Percentiles rank a stretch among this genome's conserved stretches.
phyloP scores from a whole-genome alignment of 805 yeast genomes.

The Lipomyces sp. region DNA sequence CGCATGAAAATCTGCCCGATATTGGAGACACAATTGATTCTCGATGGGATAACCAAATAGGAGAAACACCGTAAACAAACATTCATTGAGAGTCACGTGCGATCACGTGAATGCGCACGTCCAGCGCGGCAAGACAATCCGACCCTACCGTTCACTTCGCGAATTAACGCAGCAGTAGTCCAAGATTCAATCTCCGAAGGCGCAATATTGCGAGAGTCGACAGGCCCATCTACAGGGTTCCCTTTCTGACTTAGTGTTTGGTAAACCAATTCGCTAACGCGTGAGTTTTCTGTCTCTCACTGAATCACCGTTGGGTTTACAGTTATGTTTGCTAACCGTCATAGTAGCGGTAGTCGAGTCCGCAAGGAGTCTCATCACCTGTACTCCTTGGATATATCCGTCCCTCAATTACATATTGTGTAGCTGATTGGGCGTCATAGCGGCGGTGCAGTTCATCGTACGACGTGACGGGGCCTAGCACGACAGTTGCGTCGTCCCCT shows the following conservation, averaged over 20 bases:
- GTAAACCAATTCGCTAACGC: not conserved
- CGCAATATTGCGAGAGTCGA: not conserved
- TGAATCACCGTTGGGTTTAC: not conserved
- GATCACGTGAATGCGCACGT: constrained; percentile 20
- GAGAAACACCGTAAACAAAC: constrained; percentile 13
- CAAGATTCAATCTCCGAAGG: not conserved
- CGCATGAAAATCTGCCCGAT: not conserved
- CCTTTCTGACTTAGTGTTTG: not conserved
- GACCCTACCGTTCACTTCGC: not conserved
- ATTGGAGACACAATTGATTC: not conserved
- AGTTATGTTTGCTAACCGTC: not conserved
- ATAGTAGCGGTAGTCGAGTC: not conserved
- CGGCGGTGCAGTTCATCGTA: not conserved
- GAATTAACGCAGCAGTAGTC: not conserved
- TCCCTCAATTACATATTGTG: not conserved
- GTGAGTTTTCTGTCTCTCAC: not conserved
- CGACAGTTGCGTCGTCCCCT: not conserved
- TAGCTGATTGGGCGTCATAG: not conserved
- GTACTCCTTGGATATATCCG: not conserved
- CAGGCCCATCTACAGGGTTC: not conserved
- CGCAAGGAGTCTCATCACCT: not conserved
- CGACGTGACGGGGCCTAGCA: not conserved
- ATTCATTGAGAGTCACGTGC: constrained; percentile 6
- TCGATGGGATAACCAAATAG: too few species aligned
- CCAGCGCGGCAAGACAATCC: constrained; percentile 14